Evolutionary conservation across 1,284 basidiomycete species (phyloP), one percentile per base, ranked within the genome.

Genomic region (Apiotrichum veenhuisii): DNA sequence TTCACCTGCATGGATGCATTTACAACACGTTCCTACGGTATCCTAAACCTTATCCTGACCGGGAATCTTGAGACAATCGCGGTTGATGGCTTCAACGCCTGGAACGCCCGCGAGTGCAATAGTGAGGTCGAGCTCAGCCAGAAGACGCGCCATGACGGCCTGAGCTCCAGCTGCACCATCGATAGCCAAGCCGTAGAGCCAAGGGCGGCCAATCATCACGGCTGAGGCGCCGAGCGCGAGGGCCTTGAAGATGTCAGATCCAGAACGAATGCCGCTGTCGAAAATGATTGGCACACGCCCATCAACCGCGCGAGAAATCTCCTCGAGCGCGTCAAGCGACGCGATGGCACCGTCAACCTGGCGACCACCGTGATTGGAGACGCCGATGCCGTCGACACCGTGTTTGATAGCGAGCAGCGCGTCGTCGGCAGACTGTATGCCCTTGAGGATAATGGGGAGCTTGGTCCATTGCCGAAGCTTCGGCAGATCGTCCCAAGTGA

Each of bases 361-460:
- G 33, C 88, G 81, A 1, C 88, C 89, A 27, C 88, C 89, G 66
- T 92, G 89, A 68, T 91, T 91, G 8, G 85, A 87, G 11, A 91
- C 86, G 27, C 91, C 74, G 59, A 92, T 87, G 2, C 86, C 89
- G 61, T 91, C 84, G 12, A 84, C 80, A 1, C 84, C 83, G 18
- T 80, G 68, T 22, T 85, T 83, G 11, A 88, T 67, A 0, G 86
- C 86, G 59, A 81, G 82, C 63, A 85, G 82, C 1, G 88, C 87
- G 66, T 90, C 88, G 79, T 87, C 59, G 0, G 76, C 80, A 59
- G 74, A 75, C 61, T 84, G 84, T 45, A 90, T 87, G 3, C 86
- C 84, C 71, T 85, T 85, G 59, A 84, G 67, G 18, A 84, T 74
- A 68, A 85, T 82, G 12, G 84, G 83, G 7, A 59, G 58, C 14